phyloP scores from a whole-genome alignment of 2,329 filamentous ascomycete species.

The Cladosporium sp. region DNA sequence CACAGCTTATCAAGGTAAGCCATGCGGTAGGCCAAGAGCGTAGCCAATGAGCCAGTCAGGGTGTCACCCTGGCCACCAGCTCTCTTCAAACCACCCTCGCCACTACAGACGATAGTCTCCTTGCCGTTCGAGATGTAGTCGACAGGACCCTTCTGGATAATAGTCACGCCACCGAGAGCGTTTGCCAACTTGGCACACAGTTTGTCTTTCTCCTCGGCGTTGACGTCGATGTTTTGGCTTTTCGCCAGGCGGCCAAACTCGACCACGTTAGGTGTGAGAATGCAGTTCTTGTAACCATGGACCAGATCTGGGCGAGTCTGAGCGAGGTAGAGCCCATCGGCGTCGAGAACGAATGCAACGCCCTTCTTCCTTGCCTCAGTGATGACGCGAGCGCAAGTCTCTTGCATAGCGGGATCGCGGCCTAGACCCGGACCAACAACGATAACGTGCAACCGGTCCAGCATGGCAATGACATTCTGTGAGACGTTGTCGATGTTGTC shows the following conservation, averaged over 20 bases:
- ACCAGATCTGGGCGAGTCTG: constrained; percentile 72
- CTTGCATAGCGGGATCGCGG: constrained; percentile 83
- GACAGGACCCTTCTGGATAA: constrained; percentile 80
- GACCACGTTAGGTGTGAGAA: constrained; percentile 91
- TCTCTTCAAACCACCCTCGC: constrained; percentile 79
- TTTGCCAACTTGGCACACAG: constrained; percentile 67
- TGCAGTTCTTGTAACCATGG: constrained; percentile 73
- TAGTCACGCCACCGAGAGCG: constrained; percentile 79
- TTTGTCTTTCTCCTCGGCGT: constrained; percentile 46
- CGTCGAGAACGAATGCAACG: constrained; percentile 84
- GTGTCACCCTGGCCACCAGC: constrained; percentile 96
- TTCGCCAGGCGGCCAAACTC: constrained; percentile 84
- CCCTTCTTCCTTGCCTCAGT: constrained; percentile 66
- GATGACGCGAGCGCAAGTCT: constrained; percentile 75
- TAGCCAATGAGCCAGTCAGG: constrained; percentile 82
- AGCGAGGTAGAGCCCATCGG: constrained; percentile 78
- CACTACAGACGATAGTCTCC: constrained; percentile 69
- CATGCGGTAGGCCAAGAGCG: constrained; percentile 80
- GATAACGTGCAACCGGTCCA: constrained; percentile 82
- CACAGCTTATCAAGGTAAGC: constrained; percentile 82
- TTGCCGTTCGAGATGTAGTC: constrained; percentile 82
- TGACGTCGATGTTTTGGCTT: constrained; percentile 63
- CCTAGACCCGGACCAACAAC: constrained; percentile 91
- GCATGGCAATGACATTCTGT: constrained; percentile 68
- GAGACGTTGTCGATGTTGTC: constrained; percentile 62